Evolutionary conservation across 768 basidiomycete genomes (phyloP).

Genomic region (Boletus bicolor): DNA sequence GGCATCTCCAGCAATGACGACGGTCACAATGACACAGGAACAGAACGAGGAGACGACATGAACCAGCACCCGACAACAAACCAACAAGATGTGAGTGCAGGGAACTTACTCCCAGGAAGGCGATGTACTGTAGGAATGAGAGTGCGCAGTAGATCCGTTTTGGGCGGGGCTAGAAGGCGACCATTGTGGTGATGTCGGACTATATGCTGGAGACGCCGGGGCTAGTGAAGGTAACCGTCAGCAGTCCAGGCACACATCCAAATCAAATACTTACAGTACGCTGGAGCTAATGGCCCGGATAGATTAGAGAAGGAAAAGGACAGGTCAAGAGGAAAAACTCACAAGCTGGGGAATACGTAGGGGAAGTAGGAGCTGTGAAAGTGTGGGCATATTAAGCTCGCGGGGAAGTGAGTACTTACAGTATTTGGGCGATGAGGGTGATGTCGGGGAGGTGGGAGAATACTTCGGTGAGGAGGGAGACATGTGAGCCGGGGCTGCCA

Average conservation of each 20-base stretch:
- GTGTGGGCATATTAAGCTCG: slow-evolving; percentile 7
- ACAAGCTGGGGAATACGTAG: slow-evolving; percentile 87
- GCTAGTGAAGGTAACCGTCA: slow-evolving; percentile 40
- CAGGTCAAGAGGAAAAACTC: slow-evolving; percentile 33
- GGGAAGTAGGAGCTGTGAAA: slow-evolving; percentile 73
- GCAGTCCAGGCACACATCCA: not conserved
- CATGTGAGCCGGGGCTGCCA: slow-evolving; percentile 69
- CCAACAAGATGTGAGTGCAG: slow-evolving; percentile 4
- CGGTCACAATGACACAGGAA: slow-evolving; percentile 1
- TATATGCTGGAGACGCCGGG: slow-evolving; percentile 83
- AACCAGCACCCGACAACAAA: slow-evolving; percentile 13
- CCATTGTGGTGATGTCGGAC: slow-evolving; percentile 82
- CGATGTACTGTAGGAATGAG: slow-evolving; percentile 44
- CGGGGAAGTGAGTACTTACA: slow-evolving; percentile 47
- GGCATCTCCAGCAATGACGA: slow-evolving; percentile 7
- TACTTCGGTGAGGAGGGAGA: slow-evolving; percentile 92
- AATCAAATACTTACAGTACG: slow-evolving; percentile 60
- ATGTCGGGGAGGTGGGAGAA: slow-evolving; percentile 90
- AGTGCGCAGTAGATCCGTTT: slow-evolving; percentile 38
- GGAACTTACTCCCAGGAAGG: slow-evolving; percentile 49
- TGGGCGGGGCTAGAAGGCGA: slow-evolving; percentile 79
- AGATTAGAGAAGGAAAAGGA: slow-evolving; percentile 3
- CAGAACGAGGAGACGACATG: slow-evolving; percentile 4
- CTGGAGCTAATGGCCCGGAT: slow-evolving; percentile 50
- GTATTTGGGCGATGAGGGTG: slow-evolving; percentile 90